Evolutionary conservation across 805 yeast species (phyloP).

Genomic region (Spathaspora sp.): DNA sequence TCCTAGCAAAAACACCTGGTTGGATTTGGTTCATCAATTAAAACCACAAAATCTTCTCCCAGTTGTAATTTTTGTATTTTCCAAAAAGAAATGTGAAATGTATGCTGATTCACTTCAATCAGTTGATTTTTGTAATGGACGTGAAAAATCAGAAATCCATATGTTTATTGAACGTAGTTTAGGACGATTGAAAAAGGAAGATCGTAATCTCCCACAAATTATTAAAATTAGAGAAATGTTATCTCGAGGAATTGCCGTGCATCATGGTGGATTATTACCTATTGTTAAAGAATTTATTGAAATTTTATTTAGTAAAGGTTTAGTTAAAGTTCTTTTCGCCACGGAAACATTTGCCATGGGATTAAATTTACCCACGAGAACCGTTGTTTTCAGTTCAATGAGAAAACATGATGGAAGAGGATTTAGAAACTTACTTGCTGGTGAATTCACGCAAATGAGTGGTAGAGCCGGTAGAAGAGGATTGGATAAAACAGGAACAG

Average conservation of each 20-base stretch:
- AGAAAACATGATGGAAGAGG: slow-evolving; percentile 88
- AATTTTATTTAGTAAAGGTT: slow-evolving; percentile 79
- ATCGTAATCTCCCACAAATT: slow-evolving; percentile 90
- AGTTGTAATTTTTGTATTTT: slow-evolving; percentile 89
- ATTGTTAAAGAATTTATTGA: slow-evolving; percentile 93
- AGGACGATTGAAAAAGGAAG: slow-evolving; percentile 83
- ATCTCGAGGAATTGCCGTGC: slow-evolving; percentile 91
- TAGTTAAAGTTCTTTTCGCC: slow-evolving; percentile 89
- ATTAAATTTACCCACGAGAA: slow-evolving; percentile 90
- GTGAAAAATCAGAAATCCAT: slow-evolving; percentile 85
- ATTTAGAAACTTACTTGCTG: slow-evolving; percentile 81
- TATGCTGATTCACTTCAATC: slow-evolving; percentile 77
- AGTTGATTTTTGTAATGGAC: slow-evolving; percentile 76
- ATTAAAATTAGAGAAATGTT: slow-evolving; percentile 75
- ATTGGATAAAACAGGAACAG: slow-evolving; percentile 89
- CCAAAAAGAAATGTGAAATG: slow-evolving; percentile 90
- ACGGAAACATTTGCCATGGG: slow-evolving; percentile 99
- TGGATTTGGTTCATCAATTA: slow-evolving; percentile 65
- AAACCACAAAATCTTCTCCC: slow-evolving; percentile 73
- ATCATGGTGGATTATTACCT: slow-evolving; percentile 91
- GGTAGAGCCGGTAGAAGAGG: slow-evolving; percentile 99
- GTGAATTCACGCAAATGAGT: slow-evolving; percentile 98
- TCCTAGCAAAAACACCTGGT: slow-evolving; percentile 80
- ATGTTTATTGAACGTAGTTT: slow-evolving; percentile 92
- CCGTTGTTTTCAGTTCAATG: slow-evolving; percentile 84